Base-by-base conservation (phyloP, 495 filamentous ascomycete species). In the Penicillium bovifimosum region DNA sequence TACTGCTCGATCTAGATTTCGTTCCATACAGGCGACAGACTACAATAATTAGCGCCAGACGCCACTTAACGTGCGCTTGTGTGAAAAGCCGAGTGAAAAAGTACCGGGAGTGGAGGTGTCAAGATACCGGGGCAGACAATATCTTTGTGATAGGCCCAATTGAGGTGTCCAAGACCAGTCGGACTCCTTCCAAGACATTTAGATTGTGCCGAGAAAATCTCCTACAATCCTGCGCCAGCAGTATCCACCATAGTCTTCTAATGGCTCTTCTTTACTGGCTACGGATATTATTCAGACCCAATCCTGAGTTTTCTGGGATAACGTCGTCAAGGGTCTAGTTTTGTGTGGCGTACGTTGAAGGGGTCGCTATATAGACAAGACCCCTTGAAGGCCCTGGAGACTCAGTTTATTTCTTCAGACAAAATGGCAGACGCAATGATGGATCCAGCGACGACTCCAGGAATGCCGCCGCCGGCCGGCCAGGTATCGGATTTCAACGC, bases 391-490 rank as follows among this genome's bases (percentile, higher is more conserved):
- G 24, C 34, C 34, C 5, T 20, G 13, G 31, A 11, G 13, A 24
- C 20, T 33, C 31, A 13, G 9, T 16, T 46, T 1, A 33, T 6
- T 27, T 7, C 42, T 16, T 24, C 14, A 13, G 13, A 41, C 24
- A 40, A 13, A 28, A 50, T 24, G 20, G 20, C 20, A 2, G 20
- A 24, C 20, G 20, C 20, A 24, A 24, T 24, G 20, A 24, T 45
- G 47, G 36, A 49, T 50, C 43, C 55, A 3, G 43, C 47, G 7
- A 58, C 52, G 5, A 62, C 55, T 1, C 55, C 55, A n/a, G 59
- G 51, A 6, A 58, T 61, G 55, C 16, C 4, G 13, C 59, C 59
- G 3, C 59, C 59, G 20, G 51, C n/a, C 13, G 59, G 59, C 27
- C 54, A 61, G 14, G 50, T 36, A 8, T 44, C 59, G 16, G 11